Base-by-base conservation (phyloP, 2,329 filamentous ascomycete species). In the Lasiodiplodia gonubiensis region DNA sequence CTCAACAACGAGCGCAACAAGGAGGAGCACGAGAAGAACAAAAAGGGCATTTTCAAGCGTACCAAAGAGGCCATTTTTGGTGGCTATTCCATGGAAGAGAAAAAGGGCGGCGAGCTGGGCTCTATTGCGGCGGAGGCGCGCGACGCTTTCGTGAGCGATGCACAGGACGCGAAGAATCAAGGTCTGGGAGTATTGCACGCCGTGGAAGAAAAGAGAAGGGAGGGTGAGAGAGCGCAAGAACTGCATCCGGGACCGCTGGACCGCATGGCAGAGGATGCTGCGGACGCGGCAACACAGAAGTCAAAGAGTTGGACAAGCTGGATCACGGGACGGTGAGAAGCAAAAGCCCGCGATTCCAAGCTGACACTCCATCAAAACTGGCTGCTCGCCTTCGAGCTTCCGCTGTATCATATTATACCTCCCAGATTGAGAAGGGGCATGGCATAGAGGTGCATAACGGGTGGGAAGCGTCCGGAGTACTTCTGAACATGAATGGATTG, bases 1-100 rank as follows among this genome's bases (percentile, higher is more conserved):
- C 79, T 87, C 39, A 79, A 82, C 55, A 78, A 80, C 76, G 90
- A 93, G 76, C 82, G 90, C 16, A 89, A 90, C 75, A 84, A 86
- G 61, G 82, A 89, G 70, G 86, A 86, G 72, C 82, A 84, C 51
- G 86, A 88, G 54, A 74, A 75, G 73, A 67, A 75, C 52, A 71
- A 74, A 68, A 76, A 76, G 33, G 78, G 78, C 10, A 70, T 79
- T 54, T 75, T 79, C 60, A 76, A 74, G 69, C 71, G 74, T 55
- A 71, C 73, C 21, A 77, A 73, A 53, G 73, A 72, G 49, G 74
- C 69, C 63, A 37, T 80, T 21, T 79, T 76, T 55, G 71, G 75
- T 11, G 76, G 74, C 1, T 54, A 76, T 59, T 70, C 72, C n/a
- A 70, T 75, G 67, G 78, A 79, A 66, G 79, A 80, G 71, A 69